A percentile compares a stretch with the other conserved stretches of the same genome.
Conservation (phyloP, 345 rosid species). For the Mercurialis annua region DNA sequence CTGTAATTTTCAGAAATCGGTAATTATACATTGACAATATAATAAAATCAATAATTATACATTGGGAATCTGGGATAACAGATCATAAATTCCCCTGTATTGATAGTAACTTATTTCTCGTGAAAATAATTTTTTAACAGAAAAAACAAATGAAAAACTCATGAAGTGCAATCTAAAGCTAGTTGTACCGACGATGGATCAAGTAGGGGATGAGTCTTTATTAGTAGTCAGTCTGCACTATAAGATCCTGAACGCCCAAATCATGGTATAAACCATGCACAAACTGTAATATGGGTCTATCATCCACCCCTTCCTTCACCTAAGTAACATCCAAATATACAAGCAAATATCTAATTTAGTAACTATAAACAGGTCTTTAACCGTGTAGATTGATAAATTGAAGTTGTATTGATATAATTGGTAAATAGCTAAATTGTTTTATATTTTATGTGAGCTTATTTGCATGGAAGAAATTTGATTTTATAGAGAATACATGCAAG, state of each 20-base stretch:
- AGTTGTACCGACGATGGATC: background rate
- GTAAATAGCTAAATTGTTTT: background rate
- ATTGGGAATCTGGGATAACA: conserved; percentile 3
- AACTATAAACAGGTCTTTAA: background rate
- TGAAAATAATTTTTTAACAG: background rate
- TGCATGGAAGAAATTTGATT: too few relatives aligned
- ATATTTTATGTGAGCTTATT: too few relatives aligned
- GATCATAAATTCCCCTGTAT: conserved; percentile 7
- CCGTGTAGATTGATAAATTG: background rate
- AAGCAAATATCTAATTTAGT: background rate
- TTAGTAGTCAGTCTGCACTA: conserved; percentile 59
- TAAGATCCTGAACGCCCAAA: conserved; percentile 77
- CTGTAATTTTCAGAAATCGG: too few relatives aligned
- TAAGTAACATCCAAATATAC: conserved; percentile 13
- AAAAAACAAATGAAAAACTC: background rate
- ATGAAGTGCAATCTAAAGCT: conserved; percentile 12
- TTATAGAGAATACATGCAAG: too few relatives aligned
- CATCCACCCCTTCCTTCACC: conserved; percentile 72
- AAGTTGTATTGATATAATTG: too few relatives aligned
- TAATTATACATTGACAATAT: background rate
- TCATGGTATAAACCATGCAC: conserved; percentile 78
- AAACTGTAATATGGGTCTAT: conserved; percentile 45
- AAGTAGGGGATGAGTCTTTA: conserved; percentile 7
- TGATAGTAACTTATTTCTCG: background rate
- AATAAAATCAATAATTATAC: background rate